phyloP scores from a whole-genome alignment of 495 filamentous ascomycete genomes.

The Copromyces sp. region DNA sequence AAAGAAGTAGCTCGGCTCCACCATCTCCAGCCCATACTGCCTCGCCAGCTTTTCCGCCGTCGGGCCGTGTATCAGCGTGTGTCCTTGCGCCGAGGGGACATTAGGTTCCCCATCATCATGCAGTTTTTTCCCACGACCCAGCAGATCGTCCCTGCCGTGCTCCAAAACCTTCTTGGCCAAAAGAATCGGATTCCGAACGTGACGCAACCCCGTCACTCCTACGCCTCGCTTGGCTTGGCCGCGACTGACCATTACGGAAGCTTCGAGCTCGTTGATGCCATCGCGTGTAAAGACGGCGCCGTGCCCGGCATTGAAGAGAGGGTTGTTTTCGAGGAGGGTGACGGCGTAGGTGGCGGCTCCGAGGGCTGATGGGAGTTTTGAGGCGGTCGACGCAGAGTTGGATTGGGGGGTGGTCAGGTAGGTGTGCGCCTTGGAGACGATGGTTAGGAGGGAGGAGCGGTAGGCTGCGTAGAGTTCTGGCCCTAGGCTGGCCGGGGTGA shows the following conservation, averaged over 20 bases:
- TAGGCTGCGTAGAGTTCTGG: constrained; percentile 49
- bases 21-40: constrained; percentile 59
- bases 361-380: constrained; percentile 42
- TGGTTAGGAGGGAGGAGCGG: constrained; percentile 52
- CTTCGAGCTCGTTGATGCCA: constrained; percentile 79
- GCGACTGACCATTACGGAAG: constrained; percentile 79
- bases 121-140: constrained; percentile 6
- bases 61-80: constrained; percentile 56
- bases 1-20: constrained; percentile 63
- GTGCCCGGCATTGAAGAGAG: constrained; percentile 76
- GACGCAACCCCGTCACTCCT: constrained; percentile 59
- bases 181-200: constrained; percentile 69
- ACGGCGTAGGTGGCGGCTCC: constrained; percentile 70
- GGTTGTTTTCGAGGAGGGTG: constrained; percentile 64
- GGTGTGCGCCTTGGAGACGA: constrained; percentile 29
- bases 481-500: constrained; percentile 57
- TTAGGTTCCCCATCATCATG: constrained; percentile 18
- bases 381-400: neutral
- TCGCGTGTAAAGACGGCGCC: constrained; percentile 80
- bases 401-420: constrained; percentile 26
- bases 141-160: constrained; percentile 43
- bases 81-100: constrained; percentile 45
- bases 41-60: constrained; percentile 57
- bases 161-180: constrained; percentile 65
- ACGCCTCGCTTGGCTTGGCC: constrained; percentile 64